These are phyloP conservation scores for Xylaria polymorpha DNA, from an alignment of 2,329 filamentous ascomycete genomes.

Conservation along the genomic window DNA sequence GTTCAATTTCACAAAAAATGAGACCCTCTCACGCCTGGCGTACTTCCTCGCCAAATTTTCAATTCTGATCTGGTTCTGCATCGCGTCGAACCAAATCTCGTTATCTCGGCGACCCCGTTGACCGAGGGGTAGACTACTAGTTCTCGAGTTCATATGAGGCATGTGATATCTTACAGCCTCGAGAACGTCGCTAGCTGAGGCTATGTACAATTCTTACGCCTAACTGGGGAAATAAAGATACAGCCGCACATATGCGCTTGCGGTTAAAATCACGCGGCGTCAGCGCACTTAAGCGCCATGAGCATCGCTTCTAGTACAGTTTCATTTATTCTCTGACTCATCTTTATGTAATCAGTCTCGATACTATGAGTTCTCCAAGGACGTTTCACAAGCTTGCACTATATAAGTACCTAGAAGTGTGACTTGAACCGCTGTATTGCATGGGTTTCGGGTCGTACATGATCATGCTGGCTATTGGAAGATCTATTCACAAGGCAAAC, in stretches of 20 bases:
- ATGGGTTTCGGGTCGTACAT: too few relatives aligned
- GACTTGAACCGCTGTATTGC: too few relatives aligned
- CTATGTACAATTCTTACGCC: not conserved
- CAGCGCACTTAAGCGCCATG: not conserved
- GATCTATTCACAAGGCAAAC: not conserved
- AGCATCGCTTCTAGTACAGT: not conserved
- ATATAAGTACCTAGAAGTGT: too few relatives aligned
- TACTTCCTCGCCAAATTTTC: not conserved
- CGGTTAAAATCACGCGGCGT: not conserved
- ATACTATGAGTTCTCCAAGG: not conserved
- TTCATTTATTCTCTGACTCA: not conserved
- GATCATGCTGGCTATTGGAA: not conserved
- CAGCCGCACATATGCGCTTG: not conserved
- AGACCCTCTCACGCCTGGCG: conserved; percentile 3
- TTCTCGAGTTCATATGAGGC: not conserved
- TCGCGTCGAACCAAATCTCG: conserved; percentile 19
- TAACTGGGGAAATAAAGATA: not conserved
- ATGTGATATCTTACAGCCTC: not conserved
- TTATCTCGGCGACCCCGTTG: conserved; percentile 10
- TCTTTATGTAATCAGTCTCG: not conserved
- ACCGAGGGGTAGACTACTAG: not conserved
- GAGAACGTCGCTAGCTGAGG: not conserved
- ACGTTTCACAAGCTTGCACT: not conserved
- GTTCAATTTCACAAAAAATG: not conserved
- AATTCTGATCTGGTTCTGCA: not conserved